Evolutionary conservation across 2,329 filamentous ascomycete species (phyloP).

Genomic region (Geoglossum cookeanum): DNA sequence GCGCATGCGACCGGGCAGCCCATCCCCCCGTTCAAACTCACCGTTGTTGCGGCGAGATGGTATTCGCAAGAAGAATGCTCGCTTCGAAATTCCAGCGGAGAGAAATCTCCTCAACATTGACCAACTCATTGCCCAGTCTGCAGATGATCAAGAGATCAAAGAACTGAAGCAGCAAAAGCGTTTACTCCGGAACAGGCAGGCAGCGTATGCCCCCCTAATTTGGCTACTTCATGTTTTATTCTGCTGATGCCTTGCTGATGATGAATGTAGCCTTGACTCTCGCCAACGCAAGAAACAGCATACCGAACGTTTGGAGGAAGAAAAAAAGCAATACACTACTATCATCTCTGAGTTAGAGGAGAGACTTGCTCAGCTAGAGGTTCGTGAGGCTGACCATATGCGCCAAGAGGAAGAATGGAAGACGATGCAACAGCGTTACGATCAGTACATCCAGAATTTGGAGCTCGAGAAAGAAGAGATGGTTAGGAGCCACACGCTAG

Average conservation of each 20-base stretch:
- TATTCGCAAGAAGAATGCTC: constrained; percentile 96
- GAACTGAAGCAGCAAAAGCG: constrained; percentile 98
- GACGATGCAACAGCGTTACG: constrained; percentile 53
- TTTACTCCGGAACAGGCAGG: constrained; percentile 82
- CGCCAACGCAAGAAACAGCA: constrained; percentile 96
- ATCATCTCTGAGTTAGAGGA: constrained; percentile 65
- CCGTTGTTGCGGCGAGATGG: constrained; percentile 63
- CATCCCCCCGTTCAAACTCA: constrained; percentile 54
- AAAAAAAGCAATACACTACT: constrained; percentile 79
- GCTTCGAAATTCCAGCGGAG: constrained; percentile 91
- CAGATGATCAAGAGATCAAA: constrained; percentile 84
- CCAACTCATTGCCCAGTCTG: constrained; percentile 70
- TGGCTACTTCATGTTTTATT: constrained; percentile 8
- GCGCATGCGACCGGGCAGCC: constrained; percentile 46
- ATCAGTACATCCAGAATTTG: constrained; percentile 56
- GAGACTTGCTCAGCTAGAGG: constrained; percentile 47
- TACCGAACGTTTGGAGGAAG: constrained; percentile 87
- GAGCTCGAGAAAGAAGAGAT: constrained; percentile 82
- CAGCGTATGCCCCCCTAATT: constrained; percentile 52
- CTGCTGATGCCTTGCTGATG: constrained; percentile 5
- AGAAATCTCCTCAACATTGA: constrained; percentile 91
- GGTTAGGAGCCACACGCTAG: constrained; percentile 70
- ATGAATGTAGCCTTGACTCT: constrained; percentile 57
- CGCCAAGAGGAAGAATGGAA: constrained; percentile 45
- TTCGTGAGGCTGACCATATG: constrained; percentile 33